Evolutionary conservation across 305 asterid genomes (phyloP).

Genomic region (Fraxinus sp.): DNA sequence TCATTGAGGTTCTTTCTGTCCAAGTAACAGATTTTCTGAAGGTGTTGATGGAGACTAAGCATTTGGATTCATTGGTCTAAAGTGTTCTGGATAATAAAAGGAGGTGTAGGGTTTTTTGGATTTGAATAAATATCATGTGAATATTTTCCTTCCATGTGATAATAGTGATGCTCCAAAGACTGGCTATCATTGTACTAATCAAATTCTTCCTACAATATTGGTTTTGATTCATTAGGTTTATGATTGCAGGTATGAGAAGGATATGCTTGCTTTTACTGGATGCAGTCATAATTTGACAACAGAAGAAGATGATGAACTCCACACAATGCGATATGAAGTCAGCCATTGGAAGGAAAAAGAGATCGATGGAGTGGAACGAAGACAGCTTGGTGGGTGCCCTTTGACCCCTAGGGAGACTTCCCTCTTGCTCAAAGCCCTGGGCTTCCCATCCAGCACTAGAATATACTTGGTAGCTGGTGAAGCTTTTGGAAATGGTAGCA

Average conservation of each 20-base stretch:
- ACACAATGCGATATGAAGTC: slow-evolving; percentile 79
- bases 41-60: background rate
- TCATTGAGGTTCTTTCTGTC: background rate
- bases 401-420: slow-evolving; percentile 93
- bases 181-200: background rate
- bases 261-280: slow-evolving; percentile 98
- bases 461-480: slow-evolving; percentile 97
- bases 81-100: background rate
- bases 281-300: slow-evolving; percentile 88
- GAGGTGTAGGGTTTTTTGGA: background rate
- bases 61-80: background rate
- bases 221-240: background rate
- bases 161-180: background rate
- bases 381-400: slow-evolving; percentile 92
- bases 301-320: slow-evolving; percentile 88
- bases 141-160: background rate
- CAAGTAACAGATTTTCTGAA: background rate
- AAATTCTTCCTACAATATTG: background rate
- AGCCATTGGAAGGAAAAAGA: slow-evolving; percentile 99
- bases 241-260: slow-evolving; percentile 86
- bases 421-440: slow-evolving; percentile 79
- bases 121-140: background rate
- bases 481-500: slow-evolving; percentile 90
- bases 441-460: slow-evolving; percentile 68
- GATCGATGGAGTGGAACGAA: slow-evolving; percentile 72